These are phyloP conservation scores for Dendrobium catenatum DNA, from an alignment of 106 monocot genomes.

Conservation along the genomic window DNA sequence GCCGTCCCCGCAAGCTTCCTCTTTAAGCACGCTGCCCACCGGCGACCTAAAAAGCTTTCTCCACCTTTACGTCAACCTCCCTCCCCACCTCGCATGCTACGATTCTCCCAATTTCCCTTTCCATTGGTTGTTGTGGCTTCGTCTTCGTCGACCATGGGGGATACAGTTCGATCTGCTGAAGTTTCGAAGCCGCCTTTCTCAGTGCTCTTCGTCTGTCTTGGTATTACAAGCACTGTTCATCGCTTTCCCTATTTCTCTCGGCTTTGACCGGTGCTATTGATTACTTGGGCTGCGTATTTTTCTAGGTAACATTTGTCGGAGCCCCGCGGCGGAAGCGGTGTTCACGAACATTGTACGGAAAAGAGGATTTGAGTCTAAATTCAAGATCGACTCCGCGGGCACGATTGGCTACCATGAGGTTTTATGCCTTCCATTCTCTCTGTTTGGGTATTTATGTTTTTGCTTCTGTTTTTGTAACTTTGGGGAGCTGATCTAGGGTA, in stretches of 20 bases:
- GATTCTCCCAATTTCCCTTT: background rate
- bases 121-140: background rate
- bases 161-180: constrained; percentile 12
- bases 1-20: background rate
- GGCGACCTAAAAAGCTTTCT: background rate
- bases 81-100: background rate
- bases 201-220: constrained; percentile 77
- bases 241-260: background rate
- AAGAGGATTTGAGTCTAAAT: constrained; percentile 54
- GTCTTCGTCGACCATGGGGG: constrained; percentile 12
- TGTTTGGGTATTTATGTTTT: background rate
- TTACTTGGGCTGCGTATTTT: background rate
- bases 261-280: background rate
- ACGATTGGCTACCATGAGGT: constrained; percentile 95
- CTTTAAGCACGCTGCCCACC: background rate
- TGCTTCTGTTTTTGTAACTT: background rate
- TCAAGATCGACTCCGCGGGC: constrained; percentile 90
- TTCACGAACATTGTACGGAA: constrained; percentile 54
- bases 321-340: constrained; percentile 93
- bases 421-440: background rate
- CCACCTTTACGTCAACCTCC: background rate
- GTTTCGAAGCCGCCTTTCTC: constrained; percentile 47
- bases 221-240: constrained; percentile 8
- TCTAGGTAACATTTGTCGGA: constrained; percentile 92
- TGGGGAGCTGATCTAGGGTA: constrained; percentile 37